Base-by-base conservation (phyloP, 805 yeast genomes). In the Saccharomycopsis javanensis region DNA sequence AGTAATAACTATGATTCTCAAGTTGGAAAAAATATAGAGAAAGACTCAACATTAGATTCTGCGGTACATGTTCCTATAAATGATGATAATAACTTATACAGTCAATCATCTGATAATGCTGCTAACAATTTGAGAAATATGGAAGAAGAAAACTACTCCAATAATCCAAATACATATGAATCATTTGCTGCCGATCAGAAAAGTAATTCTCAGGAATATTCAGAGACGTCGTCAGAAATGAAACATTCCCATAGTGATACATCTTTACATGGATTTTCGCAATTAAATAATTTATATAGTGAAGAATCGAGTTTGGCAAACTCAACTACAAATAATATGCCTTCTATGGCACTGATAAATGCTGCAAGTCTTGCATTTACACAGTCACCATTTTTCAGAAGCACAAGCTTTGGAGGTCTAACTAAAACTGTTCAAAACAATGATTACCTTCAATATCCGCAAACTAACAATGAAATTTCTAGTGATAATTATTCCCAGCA, bases 291-390 rank as follows among this genome's bases (percentile, higher is more conserved):
- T 16, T n/a, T 42, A 8, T 42, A 42, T 10, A 42, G 48, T 20
- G 48, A 42, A 15, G 48, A 42, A 20, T 42, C 48, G 10, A 42
- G 48, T 20, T 42, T 42, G n/a, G 48, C 48, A 20, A 42, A 10
- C 28, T 42, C 48, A 23, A 20, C 48, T 7, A 16, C 25, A 10
- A 42, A 42, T 42, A 42, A 18, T 7, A 42, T 42, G 48, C 48
- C 48, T 23, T 42, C 48, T 4, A 42, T 42, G 48, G 48, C 48
- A 23, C 48, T 42, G 48, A 42, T 42, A 42, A 42, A 42, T 20
- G 48, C 48, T 3, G 48, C 48, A 5, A 42, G 48, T 42, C 48
- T 42, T 42, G 48, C 48, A 11, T 42, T 42, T 27, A 46, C 33
- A 11, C 42, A 34, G 33, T 50, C 52, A 11, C 52, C 52, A 5